Evolutionary conservation across 2,329 filamentous ascomycete genomes (phyloP).

Genomic region (Coniochaeta sp.): DNA sequence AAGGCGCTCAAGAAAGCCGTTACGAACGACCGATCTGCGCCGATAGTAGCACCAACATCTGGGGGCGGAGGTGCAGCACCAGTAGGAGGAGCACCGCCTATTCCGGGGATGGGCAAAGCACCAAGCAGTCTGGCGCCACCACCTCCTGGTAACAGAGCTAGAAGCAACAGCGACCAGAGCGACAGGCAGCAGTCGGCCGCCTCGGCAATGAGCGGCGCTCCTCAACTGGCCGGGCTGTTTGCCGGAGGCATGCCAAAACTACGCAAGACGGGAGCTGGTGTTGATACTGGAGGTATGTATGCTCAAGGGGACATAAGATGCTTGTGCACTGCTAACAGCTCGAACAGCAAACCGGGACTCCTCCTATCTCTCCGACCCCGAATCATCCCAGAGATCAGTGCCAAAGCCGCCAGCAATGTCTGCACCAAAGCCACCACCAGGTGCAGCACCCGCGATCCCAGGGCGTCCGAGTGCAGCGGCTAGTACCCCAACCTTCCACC

Average conservation of each 20-base stretch:
- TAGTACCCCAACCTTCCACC: conserved; percentile 39
- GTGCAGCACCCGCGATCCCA: conserved; percentile 52
- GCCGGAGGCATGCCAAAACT: conserved; percentile 94
- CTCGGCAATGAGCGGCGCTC: conserved; percentile 50
- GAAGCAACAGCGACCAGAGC: conserved; percentile 77
- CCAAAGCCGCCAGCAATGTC: conserved; percentile 46
- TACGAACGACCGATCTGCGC: conserved; percentile 88
- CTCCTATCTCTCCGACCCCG: conserved; percentile 74
- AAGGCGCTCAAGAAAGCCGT: conserved; percentile 73
- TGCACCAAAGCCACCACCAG: conserved; percentile 54
- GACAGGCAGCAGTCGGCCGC: conserved; percentile 37
- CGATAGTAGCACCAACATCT: conserved; percentile 52
- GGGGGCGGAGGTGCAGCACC: conserved; percentile 52
- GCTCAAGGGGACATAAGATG: too few species aligned
- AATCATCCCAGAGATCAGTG: conserved; percentile 44
- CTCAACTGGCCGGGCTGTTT: conserved; percentile 82
- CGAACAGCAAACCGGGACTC: conserved; percentile 55
- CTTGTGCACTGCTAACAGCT: conserved; percentile 12
- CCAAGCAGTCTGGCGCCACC: conserved; percentile 66
- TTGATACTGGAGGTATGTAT: conserved; percentile 62
- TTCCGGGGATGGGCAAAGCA: conserved; percentile 57
- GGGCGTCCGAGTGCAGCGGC: conserved; percentile 44
- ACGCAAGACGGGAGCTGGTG: conserved; percentile 74
- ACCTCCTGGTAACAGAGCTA: conserved; percentile 60
- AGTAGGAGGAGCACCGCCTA: conserved; percentile 69